A percentile compares a stretch with the other conserved stretches of the same genome.
These are phyloP conservation scores for Parastagonospora nodorum DNA, from an alignment of 2,329 filamentous ascomycete species.

Conservation along the genomic window DNA sequence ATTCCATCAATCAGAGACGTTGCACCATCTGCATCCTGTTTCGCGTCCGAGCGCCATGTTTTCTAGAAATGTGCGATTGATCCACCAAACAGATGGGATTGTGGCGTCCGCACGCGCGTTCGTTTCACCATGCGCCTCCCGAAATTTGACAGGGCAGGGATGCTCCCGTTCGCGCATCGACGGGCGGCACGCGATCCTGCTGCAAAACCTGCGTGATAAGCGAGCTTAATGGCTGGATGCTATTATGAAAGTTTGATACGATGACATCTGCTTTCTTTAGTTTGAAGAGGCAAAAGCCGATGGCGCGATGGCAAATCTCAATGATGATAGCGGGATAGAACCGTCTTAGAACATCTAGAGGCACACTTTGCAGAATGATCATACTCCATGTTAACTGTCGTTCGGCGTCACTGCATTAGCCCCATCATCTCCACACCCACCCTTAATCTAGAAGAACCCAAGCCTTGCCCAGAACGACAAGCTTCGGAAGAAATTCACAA, in stretches of 20 bases:
- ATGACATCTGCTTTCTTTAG: too few relatives aligned
- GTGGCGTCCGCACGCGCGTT: conserved; percentile 6
- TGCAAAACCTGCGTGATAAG: conserved; percentile 9
- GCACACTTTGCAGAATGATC: too few relatives aligned
- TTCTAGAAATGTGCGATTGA: conserved; percentile 3
- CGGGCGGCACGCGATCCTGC: conserved; percentile 14
- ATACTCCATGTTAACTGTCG: too few relatives aligned
- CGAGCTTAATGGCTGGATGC: too few relatives aligned
- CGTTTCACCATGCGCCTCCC: conserved; percentile 24
- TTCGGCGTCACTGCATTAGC: conserved; percentile 1
- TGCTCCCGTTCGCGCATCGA: conserved; percentile 4
- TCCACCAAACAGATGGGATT: conserved; percentile 14
- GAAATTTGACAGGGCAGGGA: conserved; percentile 17
- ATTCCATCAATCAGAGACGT: conserved; percentile 27
- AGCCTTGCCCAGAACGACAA: conserved; percentile 37
- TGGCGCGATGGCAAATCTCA: too few relatives aligned
- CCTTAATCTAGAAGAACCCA: conserved; percentile 29
- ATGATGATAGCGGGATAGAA: too few relatives aligned
- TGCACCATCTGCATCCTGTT: neutral
- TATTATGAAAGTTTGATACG: too few relatives aligned
- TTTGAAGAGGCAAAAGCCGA: too few relatives aligned
- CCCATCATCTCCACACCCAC: conserved; percentile 20
- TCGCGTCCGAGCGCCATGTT: neutral
- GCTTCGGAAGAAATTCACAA: conserved; percentile 16
- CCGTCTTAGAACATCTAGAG: too few relatives aligned